These are phyloP conservation scores for Astragalus glycyphyllos DNA, from an alignment of 306 rosid species.

Conservation along the genomic window DNA sequence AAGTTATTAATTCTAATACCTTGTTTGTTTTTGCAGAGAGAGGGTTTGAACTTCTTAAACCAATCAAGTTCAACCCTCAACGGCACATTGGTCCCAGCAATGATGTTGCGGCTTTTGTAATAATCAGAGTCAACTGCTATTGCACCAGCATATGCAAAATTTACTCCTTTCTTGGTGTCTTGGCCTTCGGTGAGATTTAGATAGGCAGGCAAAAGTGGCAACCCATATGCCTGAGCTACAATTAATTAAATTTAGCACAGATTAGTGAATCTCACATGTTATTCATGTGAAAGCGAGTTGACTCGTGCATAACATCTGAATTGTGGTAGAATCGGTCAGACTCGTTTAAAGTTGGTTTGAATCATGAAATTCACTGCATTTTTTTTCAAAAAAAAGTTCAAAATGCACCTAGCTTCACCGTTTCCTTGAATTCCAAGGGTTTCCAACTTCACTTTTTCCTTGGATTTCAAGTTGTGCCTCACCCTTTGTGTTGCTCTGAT, in stretches of 20 bases:
- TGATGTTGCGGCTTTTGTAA: background rate
- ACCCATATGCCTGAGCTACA: slow-evolving; percentile 56
- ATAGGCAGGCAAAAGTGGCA: slow-evolving; percentile 55
- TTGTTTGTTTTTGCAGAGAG: background rate
- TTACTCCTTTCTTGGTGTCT: slow-evolving; percentile 43
- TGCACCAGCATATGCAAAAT: slow-evolving; percentile 60
- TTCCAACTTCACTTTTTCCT: no score
- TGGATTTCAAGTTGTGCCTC: no score
- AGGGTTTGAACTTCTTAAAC: background rate
- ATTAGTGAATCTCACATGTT: no score
- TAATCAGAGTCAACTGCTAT: slow-evolving; percentile 49
- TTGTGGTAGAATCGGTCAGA: no score
- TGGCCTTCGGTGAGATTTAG: background rate
- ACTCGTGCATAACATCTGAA: no score
- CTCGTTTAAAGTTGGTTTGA: no score
- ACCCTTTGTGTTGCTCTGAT: no score
- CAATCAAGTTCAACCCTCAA: slow-evolving; percentile 21
- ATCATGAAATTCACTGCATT: no score
- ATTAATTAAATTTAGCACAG: background rate
- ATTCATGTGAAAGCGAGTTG: no score
- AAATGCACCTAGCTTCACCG: no score
- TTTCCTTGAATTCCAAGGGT: no score
- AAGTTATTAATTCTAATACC: background rate
- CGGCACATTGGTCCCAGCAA: background rate
- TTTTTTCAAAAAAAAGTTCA: no score